Evolutionary conservation across 495 filamentous ascomycete genomes (phyloP).

Genomic region (Xylaria scruposa): DNA sequence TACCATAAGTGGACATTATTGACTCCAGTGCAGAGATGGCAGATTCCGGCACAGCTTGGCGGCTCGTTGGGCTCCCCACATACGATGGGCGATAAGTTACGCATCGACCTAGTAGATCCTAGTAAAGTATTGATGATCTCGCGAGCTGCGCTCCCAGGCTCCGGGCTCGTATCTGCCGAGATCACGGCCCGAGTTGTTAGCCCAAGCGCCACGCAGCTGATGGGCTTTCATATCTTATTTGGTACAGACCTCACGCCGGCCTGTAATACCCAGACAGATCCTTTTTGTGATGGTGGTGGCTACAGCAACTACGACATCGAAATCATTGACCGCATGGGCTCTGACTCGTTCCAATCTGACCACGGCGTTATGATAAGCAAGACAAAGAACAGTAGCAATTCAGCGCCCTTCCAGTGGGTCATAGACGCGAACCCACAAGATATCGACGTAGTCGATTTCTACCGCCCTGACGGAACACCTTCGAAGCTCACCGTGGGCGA

Average conservation of each 20-base stretch:
- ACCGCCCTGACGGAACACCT: slow-evolving; percentile 41
- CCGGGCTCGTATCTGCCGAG: slow-evolving; percentile 46
- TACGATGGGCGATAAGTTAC: slow-evolving; percentile 50
- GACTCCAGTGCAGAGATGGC: slow-evolving; percentile 35
- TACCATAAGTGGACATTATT: not conserved
- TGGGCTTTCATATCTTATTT: slow-evolving; percentile 47
- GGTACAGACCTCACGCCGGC: slow-evolving; percentile 42
- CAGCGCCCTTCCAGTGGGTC: slow-evolving; percentile 50
- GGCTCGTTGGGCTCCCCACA: slow-evolving; percentile 49
- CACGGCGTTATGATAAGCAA: slow-evolving; percentile 54
- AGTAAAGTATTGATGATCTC: slow-evolving; percentile 44
- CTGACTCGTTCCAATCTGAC: slow-evolving; percentile 49
- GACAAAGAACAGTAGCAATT: slow-evolving; percentile 38
- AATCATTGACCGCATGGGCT: slow-evolving; percentile 52
- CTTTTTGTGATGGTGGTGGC: slow-evolving; percentile 49
- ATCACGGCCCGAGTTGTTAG: slow-evolving; percentile 47
- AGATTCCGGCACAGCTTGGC: slow-evolving; percentile 47
- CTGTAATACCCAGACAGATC: slow-evolving; percentile 45
- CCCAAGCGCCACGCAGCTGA: slow-evolving; percentile 38
- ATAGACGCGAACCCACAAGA: slow-evolving; percentile 53
- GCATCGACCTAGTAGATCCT: slow-evolving; percentile 44
- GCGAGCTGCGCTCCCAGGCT: slow-evolving; percentile 40
- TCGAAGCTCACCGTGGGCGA: slow-evolving; percentile 45
- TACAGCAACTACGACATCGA: slow-evolving; percentile 51
- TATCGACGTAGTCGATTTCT: slow-evolving; percentile 42